Conservation (phyloP, 2,329 filamentous ascomycete genomes). For the Penicillium sp. region DNA sequence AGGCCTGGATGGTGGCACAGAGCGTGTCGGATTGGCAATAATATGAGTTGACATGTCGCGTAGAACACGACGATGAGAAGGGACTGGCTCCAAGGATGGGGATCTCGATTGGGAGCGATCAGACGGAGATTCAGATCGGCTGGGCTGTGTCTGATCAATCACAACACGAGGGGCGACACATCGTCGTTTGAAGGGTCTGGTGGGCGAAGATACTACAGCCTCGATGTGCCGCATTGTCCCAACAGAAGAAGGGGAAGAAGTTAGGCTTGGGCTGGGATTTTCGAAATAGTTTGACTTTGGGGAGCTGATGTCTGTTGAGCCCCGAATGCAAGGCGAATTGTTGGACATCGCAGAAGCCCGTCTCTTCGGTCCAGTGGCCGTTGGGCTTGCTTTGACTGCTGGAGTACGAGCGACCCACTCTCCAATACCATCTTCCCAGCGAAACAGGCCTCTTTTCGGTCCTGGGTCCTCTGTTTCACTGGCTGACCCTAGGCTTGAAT, state of each 20-base stretch:
- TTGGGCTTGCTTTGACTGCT: conserved; percentile 24
- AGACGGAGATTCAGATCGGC: background rate
- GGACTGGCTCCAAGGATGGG: conserved; percentile 9
- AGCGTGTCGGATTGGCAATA: background rate
- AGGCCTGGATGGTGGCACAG: background rate
- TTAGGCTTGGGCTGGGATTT: conserved; percentile 27
- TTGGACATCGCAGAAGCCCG: conserved; percentile 8
- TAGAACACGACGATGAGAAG: conserved; percentile 14
- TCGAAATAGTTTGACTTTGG: conserved; percentile 19
- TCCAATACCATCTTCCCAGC: conserved; percentile 59
- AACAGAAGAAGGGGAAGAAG: conserved; percentile 32
- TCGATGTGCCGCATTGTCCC: conserved; percentile 22
- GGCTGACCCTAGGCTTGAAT: conserved; percentile 7
- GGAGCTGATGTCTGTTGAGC: conserved; percentile 28
- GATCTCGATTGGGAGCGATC: background rate
- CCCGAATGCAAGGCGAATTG: conserved; percentile 16
- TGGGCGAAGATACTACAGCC: conserved; percentile 11
- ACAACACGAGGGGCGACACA: conserved; percentile 19
- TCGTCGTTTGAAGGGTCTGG: conserved; percentile 26
- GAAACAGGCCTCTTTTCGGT: conserved; percentile 35
- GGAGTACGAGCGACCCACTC: conserved; percentile 58
- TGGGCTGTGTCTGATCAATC: conserved; percentile 7
- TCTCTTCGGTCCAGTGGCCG: conserved; percentile 2
- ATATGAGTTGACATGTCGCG: conserved; percentile 20
- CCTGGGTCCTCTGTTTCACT: conserved; percentile 14